Evolutionary conservation across 768 basidiomycete species (phyloP).

Genomic region (Boletus patriciae): DNA sequence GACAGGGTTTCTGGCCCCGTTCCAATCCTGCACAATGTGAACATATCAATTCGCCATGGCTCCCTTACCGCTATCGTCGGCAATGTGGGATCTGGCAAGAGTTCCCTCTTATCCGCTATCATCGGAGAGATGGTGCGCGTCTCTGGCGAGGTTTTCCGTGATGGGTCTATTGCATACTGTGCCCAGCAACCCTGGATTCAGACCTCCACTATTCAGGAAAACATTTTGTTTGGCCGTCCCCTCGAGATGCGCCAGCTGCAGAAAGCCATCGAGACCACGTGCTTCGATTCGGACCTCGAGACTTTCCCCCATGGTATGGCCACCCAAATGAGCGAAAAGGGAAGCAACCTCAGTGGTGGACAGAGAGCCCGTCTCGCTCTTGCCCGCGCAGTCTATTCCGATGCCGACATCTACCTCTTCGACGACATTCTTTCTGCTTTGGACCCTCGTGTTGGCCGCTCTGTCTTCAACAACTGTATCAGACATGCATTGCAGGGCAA

Average conservation of each 20-base stretch:
- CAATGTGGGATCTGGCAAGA: slow-evolving; percentile 30
- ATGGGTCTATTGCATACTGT: slow-evolving; percentile 33
- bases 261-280: slow-evolving; percentile 28
- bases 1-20: slow-evolving; percentile 7
- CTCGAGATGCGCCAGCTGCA: slow-evolving; percentile 28
- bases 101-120: slow-evolving; percentile 31
- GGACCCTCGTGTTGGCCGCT: slow-evolving; percentile 46
- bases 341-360: slow-evolving; percentile 45
- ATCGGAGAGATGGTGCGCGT: slow-evolving; percentile 31
- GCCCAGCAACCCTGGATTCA: slow-evolving; percentile 36
- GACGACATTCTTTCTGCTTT: slow-evolving; percentile 49
- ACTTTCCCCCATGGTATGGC: slow-evolving; percentile 30
- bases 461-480: slow-evolving; percentile 30
- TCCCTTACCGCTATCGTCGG: slow-evolving; percentile 30
- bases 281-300: slow-evolving; percentile 31
- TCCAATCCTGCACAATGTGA: slow-evolving; percentile 23
- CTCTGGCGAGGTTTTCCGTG: slow-evolving; percentile 25
- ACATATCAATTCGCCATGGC: slow-evolving; percentile 22
- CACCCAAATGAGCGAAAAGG: slow-evolving; percentile 51
- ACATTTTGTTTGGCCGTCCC: slow-evolving; percentile 33
- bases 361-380: slow-evolving; percentile 50
- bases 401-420: slow-evolving; percentile 43
- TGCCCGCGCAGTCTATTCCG: slow-evolving; percentile 46
- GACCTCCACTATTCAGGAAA: slow-evolving; percentile 32
- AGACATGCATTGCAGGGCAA: slow-evolving; percentile 22